These are phyloP conservation scores for Rhinocladiella mackenziei DNA, from an alignment of 2,329 filamentous ascomycete genomes.

Conservation along the genomic window DNA sequence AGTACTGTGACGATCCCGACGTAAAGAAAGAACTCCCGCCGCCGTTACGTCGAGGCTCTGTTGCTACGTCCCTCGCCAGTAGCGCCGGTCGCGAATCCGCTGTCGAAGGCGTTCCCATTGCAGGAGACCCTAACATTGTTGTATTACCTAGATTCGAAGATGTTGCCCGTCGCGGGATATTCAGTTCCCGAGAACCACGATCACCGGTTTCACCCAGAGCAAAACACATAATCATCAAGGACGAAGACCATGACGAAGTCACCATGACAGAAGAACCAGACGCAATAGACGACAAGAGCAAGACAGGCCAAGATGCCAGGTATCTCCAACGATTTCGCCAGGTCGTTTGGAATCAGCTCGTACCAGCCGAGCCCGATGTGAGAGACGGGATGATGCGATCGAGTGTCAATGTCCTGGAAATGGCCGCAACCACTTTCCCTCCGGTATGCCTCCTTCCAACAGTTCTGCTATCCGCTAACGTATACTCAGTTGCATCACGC, in stretches of 20 bases:
- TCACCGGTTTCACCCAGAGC: conserved; percentile 35
- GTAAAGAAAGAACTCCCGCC: conserved; percentile 29
- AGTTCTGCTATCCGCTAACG: conserved; percentile 1
- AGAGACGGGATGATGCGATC: conserved; percentile 30
- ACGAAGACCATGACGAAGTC: conserved; percentile 18
- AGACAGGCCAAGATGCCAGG: conserved; percentile 32
- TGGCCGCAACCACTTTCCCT: conserved; percentile 47
- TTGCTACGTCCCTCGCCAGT: conserved; percentile 32
- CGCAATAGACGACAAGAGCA: conserved; percentile 2
- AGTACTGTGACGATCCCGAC: conserved; percentile 44
- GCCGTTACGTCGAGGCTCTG: conserved; percentile 29
- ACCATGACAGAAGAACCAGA: conserved; percentile 16
- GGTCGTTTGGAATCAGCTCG: conserved; percentile 41
- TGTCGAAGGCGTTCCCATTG: conserved; percentile 22
- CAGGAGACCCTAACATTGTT: conserved; percentile 47
- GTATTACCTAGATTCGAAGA: conserved; percentile 52
- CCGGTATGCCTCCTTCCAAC: conserved; percentile 42
- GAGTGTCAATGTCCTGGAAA: conserved; percentile 44
- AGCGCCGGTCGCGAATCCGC: conserved; percentile 33
- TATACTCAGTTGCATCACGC: conserved; percentile 50
- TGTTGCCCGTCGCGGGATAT: conserved; percentile 34
- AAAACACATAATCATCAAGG: conserved; percentile 17
- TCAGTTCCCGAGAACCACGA: conserved; percentile 32
- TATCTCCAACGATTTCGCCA: conserved; percentile 41
- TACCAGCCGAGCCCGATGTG: conserved; percentile 32